Evolutionary conservation across 2,329 filamentous ascomycete genomes (phyloP).

Genomic region (Fusarium sp.): DNA sequence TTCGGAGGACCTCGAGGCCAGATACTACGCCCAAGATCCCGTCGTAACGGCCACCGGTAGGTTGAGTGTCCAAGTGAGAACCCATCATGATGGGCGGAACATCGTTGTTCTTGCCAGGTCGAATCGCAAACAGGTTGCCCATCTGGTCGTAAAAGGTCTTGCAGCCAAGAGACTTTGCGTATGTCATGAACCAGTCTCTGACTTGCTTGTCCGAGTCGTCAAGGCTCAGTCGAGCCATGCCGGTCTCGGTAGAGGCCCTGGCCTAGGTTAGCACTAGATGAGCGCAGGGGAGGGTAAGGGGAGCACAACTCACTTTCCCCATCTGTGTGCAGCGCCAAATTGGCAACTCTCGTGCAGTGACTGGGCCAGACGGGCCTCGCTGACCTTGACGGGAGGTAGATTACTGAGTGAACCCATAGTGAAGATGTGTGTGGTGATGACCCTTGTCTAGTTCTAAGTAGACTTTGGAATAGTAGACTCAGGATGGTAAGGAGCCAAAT

Average conservation of each 20-base stretch:
- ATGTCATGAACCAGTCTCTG: conserved; percentile 79
- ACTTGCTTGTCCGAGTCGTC: conserved; percentile 77
- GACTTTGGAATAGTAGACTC: background rate
- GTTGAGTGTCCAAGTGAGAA: conserved; percentile 75
- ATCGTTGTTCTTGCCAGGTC: conserved; percentile 69
- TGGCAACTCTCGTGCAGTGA: conserved; percentile 37
- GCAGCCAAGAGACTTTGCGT: conserved; percentile 73
- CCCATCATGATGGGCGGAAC: conserved; percentile 75
- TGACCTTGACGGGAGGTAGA: conserved; percentile 7
- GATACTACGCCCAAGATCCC: conserved; percentile 81
- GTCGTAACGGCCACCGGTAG: conserved; percentile 75
- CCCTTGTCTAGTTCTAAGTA: background rate
- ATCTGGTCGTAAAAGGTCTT: conserved; percentile 76
- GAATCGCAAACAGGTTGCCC: conserved; percentile 85
- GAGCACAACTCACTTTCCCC: conserved; percentile 41
- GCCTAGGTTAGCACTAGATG: background rate
- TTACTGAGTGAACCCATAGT: background rate
- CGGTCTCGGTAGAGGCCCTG: conserved; percentile 64
- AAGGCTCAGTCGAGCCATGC: conserved; percentile 80
- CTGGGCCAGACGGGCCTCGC: conserved; percentile 15
- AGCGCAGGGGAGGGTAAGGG: background rate
- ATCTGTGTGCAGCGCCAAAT: conserved; percentile 35
- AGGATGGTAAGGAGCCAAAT: background rate
- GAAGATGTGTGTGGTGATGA: background rate
- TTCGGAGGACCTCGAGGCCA: conserved; percentile 77